Conservation (phyloP, 306 rosid genomes). For the Gynostemma pentaphyllum region DNA sequence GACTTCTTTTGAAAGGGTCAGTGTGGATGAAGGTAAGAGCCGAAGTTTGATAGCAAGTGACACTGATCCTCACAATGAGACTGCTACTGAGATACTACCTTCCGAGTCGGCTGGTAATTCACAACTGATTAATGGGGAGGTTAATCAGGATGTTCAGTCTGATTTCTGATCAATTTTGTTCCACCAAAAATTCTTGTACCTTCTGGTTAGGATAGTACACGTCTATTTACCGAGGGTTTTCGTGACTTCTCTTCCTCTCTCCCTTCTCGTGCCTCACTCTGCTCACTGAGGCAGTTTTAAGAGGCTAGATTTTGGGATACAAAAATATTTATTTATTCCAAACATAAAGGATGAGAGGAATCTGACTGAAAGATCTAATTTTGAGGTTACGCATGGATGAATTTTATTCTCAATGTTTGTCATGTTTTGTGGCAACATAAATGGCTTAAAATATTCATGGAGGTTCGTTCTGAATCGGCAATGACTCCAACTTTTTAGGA, state of each 20-base stretch:
- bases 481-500: background rate
- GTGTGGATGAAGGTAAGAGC: slow-evolving; percentile 26
- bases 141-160: slow-evolving; percentile 14
- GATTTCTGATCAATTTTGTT: slow-evolving; percentile 11
- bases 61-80: slow-evolving; percentile 17
- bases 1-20: slow-evolving; percentile 26
- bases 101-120: slow-evolving; percentile 3
- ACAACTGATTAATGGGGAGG: slow-evolving; percentile 29
- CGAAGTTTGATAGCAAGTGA: slow-evolving; percentile 11
- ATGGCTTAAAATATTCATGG: background rate
- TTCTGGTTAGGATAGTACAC: slow-evolving; percentile 5
- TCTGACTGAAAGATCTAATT: slow-evolving; percentile 1
- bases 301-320: slow-evolving; percentile 18
- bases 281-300: slow-evolving; percentile 44
- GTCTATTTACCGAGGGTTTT: slow-evolving; percentile 11
- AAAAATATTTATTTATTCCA: slow-evolving; percentile 15
- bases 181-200: slow-evolving; percentile 13
- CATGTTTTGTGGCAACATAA: background rate
- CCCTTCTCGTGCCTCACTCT: slow-evolving; percentile 13
- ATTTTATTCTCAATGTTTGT: background rate
- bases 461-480: background rate
- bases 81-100: slow-evolving; percentile 6
- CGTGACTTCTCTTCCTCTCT: slow-evolving; percentile 12
- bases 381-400: slow-evolving; percentile 15
- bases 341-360: slow-evolving; percentile 25